A percentile compares a stretch with the other conserved stretches of the same genome.
Conservation (phyloP, 768 basidiomycete genomes). For the Pleurotus giganteus region DNA sequence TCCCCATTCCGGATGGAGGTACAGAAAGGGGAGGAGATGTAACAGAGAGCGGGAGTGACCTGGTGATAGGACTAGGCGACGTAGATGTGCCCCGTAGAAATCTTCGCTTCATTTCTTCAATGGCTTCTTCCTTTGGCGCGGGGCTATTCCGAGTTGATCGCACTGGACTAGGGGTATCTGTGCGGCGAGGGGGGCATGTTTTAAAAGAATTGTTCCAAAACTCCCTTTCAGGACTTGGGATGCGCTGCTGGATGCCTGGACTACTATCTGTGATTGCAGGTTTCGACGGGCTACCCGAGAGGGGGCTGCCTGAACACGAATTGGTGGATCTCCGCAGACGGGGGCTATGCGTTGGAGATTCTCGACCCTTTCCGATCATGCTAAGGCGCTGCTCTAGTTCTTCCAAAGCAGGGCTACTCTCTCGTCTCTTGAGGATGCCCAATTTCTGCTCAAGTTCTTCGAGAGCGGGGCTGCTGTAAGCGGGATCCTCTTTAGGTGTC, state of each 20-base stretch:
- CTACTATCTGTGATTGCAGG: constrained; percentile 13
- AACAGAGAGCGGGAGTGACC: constrained; percentile 11
- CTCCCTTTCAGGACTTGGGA: constrained; percentile 21
- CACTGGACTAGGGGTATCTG: constrained; percentile 22
- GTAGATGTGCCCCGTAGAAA: constrained; percentile 35
- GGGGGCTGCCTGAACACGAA: neutral
- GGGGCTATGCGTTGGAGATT: constrained; percentile 12
- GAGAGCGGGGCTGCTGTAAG: constrained; percentile 58
- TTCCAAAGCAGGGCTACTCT: constrained; percentile 53
- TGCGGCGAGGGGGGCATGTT: constrained; percentile 15
- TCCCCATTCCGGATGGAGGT: neutral
- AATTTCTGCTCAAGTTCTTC: constrained; percentile 64
- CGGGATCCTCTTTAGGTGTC: constrained; percentile 31
- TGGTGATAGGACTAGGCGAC: constrained; percentile 25
- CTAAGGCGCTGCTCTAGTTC: constrained; percentile 47
- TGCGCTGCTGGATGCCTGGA: constrained; percentile 20
- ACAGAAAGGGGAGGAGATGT: neutral
- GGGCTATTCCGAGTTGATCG: constrained; percentile 26
- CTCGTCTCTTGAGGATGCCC: constrained; percentile 52
- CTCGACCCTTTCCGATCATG: constrained; percentile 20
- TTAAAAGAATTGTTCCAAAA: constrained; percentile 8
- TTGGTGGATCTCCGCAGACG: constrained; percentile 1
- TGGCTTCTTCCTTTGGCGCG: constrained; percentile 43
- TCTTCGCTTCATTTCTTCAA: constrained; percentile 64
- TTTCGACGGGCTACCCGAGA: constrained; percentile 1